Base-by-base conservation (phyloP, 2,329 filamentous ascomycete species). In the Ophiocordyceps camponoti-rufipedis region DNA sequence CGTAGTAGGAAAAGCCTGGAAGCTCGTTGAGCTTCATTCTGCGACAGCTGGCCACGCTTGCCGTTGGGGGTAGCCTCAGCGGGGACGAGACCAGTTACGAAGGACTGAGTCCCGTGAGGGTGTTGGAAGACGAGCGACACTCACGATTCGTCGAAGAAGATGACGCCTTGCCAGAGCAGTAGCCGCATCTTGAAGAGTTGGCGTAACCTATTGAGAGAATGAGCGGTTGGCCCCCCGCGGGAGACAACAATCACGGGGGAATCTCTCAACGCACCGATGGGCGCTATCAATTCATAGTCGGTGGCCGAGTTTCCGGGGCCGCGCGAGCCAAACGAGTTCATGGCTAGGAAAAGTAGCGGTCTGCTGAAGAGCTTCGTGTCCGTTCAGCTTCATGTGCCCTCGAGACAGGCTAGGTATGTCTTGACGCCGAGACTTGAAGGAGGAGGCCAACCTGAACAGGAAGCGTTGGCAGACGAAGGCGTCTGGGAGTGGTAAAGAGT, bases 1-100 rank as follows among this genome's bases (percentile, higher is more conserved):
- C 75, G 64, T 85, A 87, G 62, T 86, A 88, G 28, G 78, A 82
- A 55, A 73, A 81, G 54, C 81, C 84, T 86, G 13, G 6, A 32
- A n/a, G 31, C 39, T 23, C 28, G 5, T 35, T 16, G 46, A 61
- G 58, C 55, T 40, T 44, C 48, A 50, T 46, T 48, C 51, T 50
- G 51, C 52, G 54, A 38, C 32, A n/a, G 19, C 40, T 12, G 16
- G 14, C 18, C 32, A 23, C 18, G 19, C 16, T 13, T 5, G 14
- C 13, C 33, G n/a, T 14, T 29, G 5, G 28, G 6, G 10, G 10
- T 29, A 31, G 12, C 29, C 29, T 16, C 6, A 16, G 14, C 14
- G 13, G n/a, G 14, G 14, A 9, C 33, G 14, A 38, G 14, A 16
- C 33, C 13, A 16, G 33, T 40, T 47, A 12, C 29, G 12, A 39